A percentile compares a stretch with the other conserved stretches of the same genome.
Conservation (phyloP, 2,329 filamentous ascomycete species). For the Trichoderma sp. region DNA sequence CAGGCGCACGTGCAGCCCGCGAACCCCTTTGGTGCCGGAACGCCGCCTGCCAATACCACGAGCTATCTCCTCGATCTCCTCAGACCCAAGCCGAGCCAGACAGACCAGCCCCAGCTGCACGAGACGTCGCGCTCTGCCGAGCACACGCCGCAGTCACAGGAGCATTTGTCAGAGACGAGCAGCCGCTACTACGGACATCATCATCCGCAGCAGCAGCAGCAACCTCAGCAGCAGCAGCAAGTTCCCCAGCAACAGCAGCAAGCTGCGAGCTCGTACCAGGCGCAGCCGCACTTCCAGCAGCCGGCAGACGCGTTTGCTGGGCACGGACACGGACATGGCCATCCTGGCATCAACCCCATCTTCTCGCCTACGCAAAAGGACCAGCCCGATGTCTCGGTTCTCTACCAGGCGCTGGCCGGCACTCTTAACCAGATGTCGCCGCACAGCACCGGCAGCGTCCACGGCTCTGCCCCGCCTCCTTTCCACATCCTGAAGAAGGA, state of each 20-base stretch:
- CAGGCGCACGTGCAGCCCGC: constrained; percentile 35
- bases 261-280: constrained; percentile 34
- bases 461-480: constrained; percentile 39
- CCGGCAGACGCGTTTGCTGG: constrained; percentile 35
- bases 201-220: constrained; percentile 32
- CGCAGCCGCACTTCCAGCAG: constrained; percentile 34
- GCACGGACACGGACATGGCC: constrained; percentile 30
- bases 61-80: constrained; percentile 84
- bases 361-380: constrained; percentile 43
- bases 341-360: constrained; percentile 34
- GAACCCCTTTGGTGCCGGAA: constrained; percentile 50
- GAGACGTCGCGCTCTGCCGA: constrained; percentile 48
- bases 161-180: constrained; percentile 36
- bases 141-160: constrained; percentile 50
- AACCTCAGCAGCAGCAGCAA: constrained; percentile 25
- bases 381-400: constrained; percentile 41
- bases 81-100: constrained; percentile 69
- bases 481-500: constrained; percentile 58
- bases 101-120: constrained; percentile 49
- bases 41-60: constrained; percentile 70
- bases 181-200: constrained; percentile 40
- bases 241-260: constrained; percentile 33
- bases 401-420: constrained; percentile 46
- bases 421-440: constrained; percentile 46
- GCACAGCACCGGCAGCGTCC: constrained; percentile 45